phyloP scores from a whole-genome alignment of 1,139 yeast genomes.

The Yamadazyma spencermartinsiae region DNA sequence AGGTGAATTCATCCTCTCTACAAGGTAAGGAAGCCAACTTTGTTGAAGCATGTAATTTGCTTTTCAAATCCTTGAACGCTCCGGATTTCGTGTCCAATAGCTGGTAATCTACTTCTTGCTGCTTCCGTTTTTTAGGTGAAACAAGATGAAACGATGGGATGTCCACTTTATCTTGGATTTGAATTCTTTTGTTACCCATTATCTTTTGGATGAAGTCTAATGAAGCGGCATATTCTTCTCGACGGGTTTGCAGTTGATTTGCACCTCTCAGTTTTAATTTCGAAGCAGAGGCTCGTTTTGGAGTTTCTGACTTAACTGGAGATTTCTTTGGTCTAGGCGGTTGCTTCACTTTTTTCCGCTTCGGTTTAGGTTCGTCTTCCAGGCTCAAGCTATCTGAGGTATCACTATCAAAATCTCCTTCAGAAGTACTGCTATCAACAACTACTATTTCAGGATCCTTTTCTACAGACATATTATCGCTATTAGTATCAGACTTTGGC shows the following conservation, averaged over 20 bases:
- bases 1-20: slow-evolving; percentile 82
- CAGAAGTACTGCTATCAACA: neutral
- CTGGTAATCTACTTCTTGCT: slow-evolving; percentile 10
- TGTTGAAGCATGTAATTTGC: slow-evolving; percentile 63
- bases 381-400: too few relatives aligned
- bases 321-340: neutral
- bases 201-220: slow-evolving; percentile 13
- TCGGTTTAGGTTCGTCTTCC: too few relatives aligned
- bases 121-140: slow-evolving; percentile 7
- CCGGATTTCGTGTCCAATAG: slow-evolving; percentile 31
- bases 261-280: too few relatives aligned
- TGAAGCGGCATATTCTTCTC: slow-evolving; percentile 8
- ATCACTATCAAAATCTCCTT: neutral
- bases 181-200: slow-evolving; percentile 10
- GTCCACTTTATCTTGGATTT: slow-evolving; percentile 5
- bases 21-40: slow-evolving; percentile 75
- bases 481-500: neutral
- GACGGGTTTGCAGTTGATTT: neutral
- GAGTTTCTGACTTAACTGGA: neutral
- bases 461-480: neutral
- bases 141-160: slow-evolving; percentile 9
- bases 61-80: slow-evolving; percentile 56
- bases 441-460: neutral
- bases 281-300: neutral
- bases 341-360: too few relatives aligned